phyloP scores from a whole-genome alignment of 768 basidiomycete genomes.

The Albatrellus ellisii region DNA sequence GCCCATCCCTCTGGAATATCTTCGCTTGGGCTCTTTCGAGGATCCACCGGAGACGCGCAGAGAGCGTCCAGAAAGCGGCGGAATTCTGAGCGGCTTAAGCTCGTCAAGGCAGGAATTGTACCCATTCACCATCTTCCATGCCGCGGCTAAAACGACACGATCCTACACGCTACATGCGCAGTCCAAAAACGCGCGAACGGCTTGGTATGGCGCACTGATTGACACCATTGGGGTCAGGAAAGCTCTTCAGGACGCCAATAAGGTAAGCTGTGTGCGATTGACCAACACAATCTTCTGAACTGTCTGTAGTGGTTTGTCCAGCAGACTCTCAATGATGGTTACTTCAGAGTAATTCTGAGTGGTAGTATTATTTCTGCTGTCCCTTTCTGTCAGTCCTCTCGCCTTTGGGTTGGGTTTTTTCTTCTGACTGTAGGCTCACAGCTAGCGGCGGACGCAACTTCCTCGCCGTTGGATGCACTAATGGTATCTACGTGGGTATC shows the following conservation, averaged over 20 bases:
- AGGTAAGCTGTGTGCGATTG: constrained; percentile 30
- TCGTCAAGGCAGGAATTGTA: constrained; percentile 43
- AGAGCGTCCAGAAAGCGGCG: constrained; percentile 45
- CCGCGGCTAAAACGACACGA: constrained; percentile 37
- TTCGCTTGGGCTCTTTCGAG: constrained; percentile 58
- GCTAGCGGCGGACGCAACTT: constrained; percentile 39
- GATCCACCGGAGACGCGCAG: constrained; percentile 46
- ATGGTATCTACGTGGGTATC: constrained; percentile 57
- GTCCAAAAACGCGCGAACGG: constrained; percentile 41
- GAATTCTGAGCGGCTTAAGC: constrained; percentile 32
- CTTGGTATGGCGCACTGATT: constrained; percentile 48
- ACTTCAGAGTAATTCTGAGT: constrained; percentile 40
- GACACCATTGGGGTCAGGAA: constrained; percentile 53
- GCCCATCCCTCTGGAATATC: constrained; percentile 72
- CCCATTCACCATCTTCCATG: constrained; percentile 71
- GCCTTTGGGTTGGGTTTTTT: neutral
- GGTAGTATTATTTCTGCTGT: constrained; percentile 49
- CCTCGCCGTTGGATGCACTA: constrained; percentile 48
- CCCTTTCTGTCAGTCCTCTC: constrained; percentile 41
- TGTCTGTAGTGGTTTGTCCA: constrained; percentile 50
- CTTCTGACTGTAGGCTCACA: constrained; percentile 17
- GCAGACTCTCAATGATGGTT: constrained; percentile 41
- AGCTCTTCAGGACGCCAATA: constrained; percentile 56
- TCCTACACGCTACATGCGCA: constrained; percentile 63
- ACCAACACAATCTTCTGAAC: neutral